A percentile compares a stretch with the other conserved stretches of the same genome.
These are phyloP conservation scores for Barbarea vulgaris DNA, from an alignment of 345 rosid species.

Conservation along the genomic window DNA sequence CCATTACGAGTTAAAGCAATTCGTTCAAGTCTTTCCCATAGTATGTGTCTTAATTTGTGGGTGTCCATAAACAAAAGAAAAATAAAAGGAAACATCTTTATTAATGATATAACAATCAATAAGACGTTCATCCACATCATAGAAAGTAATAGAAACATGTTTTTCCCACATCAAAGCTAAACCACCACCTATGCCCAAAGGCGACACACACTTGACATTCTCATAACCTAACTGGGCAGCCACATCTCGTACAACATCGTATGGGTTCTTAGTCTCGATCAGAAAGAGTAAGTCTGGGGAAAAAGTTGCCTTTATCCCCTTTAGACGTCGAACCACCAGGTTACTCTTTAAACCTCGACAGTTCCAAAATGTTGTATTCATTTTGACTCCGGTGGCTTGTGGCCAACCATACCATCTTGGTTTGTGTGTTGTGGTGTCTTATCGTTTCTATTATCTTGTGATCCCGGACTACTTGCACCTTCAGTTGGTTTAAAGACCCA, in stretches of 20 bases:
- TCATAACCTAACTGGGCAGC: not conserved
- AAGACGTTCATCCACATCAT: not conserved
- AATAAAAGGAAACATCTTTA: not conserved
- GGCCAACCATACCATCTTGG: not conserved
- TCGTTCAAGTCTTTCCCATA: no score
- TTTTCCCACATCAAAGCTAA: not conserved
- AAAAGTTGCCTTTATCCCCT: not conserved
- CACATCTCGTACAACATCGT: not conserved
- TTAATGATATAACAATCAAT: not conserved
- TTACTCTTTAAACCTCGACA: no score
- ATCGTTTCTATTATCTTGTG: no score
- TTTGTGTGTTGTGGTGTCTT: no score
- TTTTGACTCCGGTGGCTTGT: not conserved
- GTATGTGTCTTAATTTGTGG: no score
- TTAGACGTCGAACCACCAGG: not conserved
- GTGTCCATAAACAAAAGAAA: no score
- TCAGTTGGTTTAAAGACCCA: no score
- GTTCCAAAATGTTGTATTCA: no score
- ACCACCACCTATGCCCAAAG: not conserved
- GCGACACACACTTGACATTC: not conserved
- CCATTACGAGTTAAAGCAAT: no score
- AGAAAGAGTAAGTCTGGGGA: not conserved
- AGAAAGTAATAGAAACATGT: not conserved
- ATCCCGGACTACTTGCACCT: no score
- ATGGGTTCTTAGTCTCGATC: not conserved